A percentile compares a stretch with the other conserved stretches of the same genome.
Evolutionary conservation across 805 yeast genomes (phyloP).

Genomic region (Schizosaccharomyces octosporus): DNA sequence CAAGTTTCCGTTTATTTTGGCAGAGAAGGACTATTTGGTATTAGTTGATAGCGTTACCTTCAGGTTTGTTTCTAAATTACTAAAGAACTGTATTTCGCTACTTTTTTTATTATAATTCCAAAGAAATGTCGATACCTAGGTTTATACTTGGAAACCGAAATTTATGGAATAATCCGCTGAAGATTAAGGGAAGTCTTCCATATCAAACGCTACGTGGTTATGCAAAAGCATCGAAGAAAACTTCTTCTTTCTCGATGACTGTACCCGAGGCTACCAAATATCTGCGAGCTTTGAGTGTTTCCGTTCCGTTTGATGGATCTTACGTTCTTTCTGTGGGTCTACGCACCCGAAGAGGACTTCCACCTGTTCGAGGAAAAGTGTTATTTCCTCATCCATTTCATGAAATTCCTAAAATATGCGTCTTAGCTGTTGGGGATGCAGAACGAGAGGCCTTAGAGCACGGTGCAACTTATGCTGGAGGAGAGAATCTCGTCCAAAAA

Average conservation of each 20-base stretch:
- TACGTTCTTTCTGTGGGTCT: not conserved
- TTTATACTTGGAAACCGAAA: too few relatives aligned
- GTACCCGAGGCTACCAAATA: not conserved
- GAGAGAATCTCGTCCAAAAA: conserved; percentile 37
- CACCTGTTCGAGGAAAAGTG: not conserved
- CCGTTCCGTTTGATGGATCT: not conserved
- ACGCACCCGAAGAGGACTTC: not conserved
- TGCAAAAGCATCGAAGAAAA: not conserved
- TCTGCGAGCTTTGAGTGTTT: not conserved
- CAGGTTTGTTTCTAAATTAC: too few relatives aligned
- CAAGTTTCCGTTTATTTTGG: too few relatives aligned
- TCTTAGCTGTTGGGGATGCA: conserved; percentile 33
- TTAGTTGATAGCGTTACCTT: too few relatives aligned
- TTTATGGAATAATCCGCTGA: too few relatives aligned
- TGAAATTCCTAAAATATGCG: not conserved
- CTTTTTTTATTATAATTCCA: too few relatives aligned
- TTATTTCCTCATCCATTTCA: not conserved
- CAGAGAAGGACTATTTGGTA: too few relatives aligned
- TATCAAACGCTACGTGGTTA: not conserved
- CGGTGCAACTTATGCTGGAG: conserved; percentile 50
- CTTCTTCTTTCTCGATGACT: not conserved
- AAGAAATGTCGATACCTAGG: too few relatives aligned
- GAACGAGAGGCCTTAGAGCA: conserved; percentile 28
- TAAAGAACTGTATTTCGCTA: too few relatives aligned
- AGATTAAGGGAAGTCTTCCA: not conserved